Evolutionary conservation across 208 protist species (phyloP).

Genomic region (Wallacemonas collosoma): DNA sequence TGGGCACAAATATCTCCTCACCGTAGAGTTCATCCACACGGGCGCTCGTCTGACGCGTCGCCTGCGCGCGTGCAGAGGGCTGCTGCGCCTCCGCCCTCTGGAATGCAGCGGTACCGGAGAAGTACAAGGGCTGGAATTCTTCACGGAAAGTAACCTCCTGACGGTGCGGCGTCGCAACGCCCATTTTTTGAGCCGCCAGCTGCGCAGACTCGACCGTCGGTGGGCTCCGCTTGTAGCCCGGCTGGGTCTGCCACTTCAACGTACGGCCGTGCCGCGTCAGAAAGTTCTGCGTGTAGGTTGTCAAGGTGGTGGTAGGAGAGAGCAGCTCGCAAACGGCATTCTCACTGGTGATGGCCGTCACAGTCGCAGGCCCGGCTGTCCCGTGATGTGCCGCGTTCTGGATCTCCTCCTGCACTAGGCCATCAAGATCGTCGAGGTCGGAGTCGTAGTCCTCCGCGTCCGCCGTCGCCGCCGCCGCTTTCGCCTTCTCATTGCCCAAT

Average conservation of each 20-base stretch:
- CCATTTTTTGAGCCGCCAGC: conserved; percentile 16
- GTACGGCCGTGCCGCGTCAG: conserved; percentile 16
- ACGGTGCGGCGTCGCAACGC: conserved; percentile 13
- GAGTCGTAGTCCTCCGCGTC: background rate
- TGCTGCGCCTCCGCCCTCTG: background rate
- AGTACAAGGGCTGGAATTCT: conserved; percentile 36
- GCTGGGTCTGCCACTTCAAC: conserved; percentile 41
- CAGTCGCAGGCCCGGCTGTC: background rate
- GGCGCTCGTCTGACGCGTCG: background rate
- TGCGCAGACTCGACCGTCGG: conserved; percentile 29
- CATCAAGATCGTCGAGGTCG: background rate
- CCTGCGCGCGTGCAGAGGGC: background rate
- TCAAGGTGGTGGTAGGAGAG: background rate
- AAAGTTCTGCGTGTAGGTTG: conserved; percentile 27
- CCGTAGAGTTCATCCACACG: background rate
- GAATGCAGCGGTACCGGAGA: background rate
- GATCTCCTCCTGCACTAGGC: conserved; percentile 1
- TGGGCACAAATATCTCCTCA: background rate
- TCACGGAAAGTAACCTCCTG: conserved; percentile 26
- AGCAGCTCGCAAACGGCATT: background rate
- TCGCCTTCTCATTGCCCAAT: background rate
- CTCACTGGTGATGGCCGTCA: background rate
- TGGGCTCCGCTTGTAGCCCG: background rate
- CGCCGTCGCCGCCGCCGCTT: background rate
- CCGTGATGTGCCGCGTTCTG: background rate